Evolutionary conservation across 306 rosid genomes (phyloP), one percentile per base, ranked within the genome.

Genomic region (Prunus campanulata): DNA sequence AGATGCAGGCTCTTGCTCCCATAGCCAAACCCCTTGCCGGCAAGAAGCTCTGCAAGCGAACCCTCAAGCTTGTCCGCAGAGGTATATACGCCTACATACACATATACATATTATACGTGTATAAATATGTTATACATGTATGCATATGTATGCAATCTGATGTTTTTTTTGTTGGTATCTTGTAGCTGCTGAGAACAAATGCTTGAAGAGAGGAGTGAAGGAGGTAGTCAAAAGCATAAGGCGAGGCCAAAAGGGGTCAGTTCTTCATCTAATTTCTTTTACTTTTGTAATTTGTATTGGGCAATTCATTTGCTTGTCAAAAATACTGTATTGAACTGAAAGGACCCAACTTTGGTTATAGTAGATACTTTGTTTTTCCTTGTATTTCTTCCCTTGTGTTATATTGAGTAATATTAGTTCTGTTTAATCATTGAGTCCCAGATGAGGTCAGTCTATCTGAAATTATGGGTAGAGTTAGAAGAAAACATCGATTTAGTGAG

Each of bases 11-110:
- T 2, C 70, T 96, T 48, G 90, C 97, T 22, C 97, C 99, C 9
- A 93, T 96, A 65, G 98, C 99, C 3, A 96, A 88, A 66, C 99
- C 99, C 44, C 97, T 96, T 2, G 97, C 99, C 0, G 97, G 99
- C 13, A 96, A 96, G 83, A 96, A 92, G 87, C 94, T 96, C 69
- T 90, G 86, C 82, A 96, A 93, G 86, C 86, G 89, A 56, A 88
- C 97, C 22, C 88, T 96, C 9, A 96, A 96, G 86, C 97, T 96
- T 56, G 95, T 92, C 72, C 97, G 97, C 11, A 85, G 72, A 88
- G 98, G 98, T 93, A 76, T 80, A 39, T 42, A 39, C 2, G n/a
- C 15, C 8, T 65, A 65, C 49, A 19, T 65, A 32, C 24, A 6
- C 4, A 0, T 61, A 4, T 25, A 14, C 19, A 6, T 25, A 13